Base-by-base conservation (phyloP, 495 filamentous ascomycete species). In the Penicillium atrosanguineum region DNA sequence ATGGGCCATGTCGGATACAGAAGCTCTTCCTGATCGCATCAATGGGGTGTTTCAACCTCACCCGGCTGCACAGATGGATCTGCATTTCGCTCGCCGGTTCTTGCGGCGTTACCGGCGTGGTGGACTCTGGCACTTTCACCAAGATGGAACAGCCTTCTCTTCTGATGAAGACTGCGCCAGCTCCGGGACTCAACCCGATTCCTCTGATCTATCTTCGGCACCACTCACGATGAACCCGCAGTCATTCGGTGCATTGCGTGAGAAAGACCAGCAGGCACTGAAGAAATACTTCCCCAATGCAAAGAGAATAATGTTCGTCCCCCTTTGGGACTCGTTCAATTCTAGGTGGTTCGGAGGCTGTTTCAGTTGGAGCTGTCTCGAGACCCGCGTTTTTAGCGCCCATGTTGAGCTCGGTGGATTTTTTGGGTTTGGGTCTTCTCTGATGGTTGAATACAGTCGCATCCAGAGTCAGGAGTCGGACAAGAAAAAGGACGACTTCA, bases 311-410 rank as follows among this genome's bases (percentile, higher is more conserved):
- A 58, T 79, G 9, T 79, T 83, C 51, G 67, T 79, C 26, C 84
- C 85, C 0, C 63, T 87, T 1, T 88, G 83, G 78, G 80, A 87
- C 58, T 71, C 79, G n/a, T 69, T 75, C 34, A 69, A 76, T 40
- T 75, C 79, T 6, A 67, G 80, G 25, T 88, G 84, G 83, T 86
- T 81, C 63, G 70, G 81, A 0, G 81, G 79, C n/a, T 71, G 72
- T 12, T 75, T 87, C 36, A 72, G 77, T 11, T 87, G 81, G 79
- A 82, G 51, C 41, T 25, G 39, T 20, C 29, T 29, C 1, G 48
- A 55, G 28, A 64, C 50, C 15, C 59, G 59, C 18, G 46, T 67
- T 2, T 62, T 67, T 34, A 59, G 51, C 38, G 20, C 55, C 12
- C 52, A 58, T 39, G 56, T 59, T 11, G 64, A 69, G 39, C 48